A percentile compares a stretch with the other conserved stretches of the same genome.
Evolutionary conservation across 1,139 yeast species (phyloP).

Genomic region (Pichia terricola): DNA sequence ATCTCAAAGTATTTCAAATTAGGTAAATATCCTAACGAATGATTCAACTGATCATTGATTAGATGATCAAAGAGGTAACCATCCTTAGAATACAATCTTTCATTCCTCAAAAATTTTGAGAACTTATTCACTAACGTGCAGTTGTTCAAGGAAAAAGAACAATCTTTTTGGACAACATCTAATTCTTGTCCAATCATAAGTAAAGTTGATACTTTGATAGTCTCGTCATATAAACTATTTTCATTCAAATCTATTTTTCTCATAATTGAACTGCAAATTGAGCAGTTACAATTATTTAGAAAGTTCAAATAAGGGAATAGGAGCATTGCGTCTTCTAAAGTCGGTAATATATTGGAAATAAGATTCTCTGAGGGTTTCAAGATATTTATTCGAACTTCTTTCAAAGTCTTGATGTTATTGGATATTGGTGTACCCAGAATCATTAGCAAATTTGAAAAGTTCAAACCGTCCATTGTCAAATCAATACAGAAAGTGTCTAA

Average conservation of each 20-base stretch:
- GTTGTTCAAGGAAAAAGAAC: constrained; percentile 1
- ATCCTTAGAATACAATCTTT: constrained; percentile 2
- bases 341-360: constrained; percentile 20
- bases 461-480: constrained; percentile 19
- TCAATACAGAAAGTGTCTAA: constrained; percentile 16
- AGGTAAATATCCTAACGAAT: constrained; percentile 14
- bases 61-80: constrained; percentile 24
- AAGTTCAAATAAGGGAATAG: constrained; percentile 22
- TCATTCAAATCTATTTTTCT: constrained; percentile 3
- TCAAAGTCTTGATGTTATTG: constrained; percentile 16
- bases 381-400: constrained; percentile 20
- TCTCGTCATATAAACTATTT: constrained; percentile 14
- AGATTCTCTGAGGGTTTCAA: constrained; percentile 23
- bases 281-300: constrained; percentile 17
- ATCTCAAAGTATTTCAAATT: constrained; percentile 19
- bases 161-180: constrained; percentile 14
- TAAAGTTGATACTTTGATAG: constrained; percentile 22
- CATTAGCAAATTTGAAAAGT: constrained; percentile 23
- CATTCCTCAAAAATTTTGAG: constrained; percentile 5
- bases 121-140: constrained; percentile 5
- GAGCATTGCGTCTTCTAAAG: constrained; percentile 20
- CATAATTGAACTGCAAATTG: constrained; percentile 14
- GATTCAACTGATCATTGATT: constrained; percentile 17
- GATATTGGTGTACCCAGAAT: constrained; percentile 23
- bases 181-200: constrained; percentile 24